phyloP scores from a whole-genome alignment of 2,329 filamentous ascomycete species.

The Magnaporthiopsis rhizophila region DNA sequence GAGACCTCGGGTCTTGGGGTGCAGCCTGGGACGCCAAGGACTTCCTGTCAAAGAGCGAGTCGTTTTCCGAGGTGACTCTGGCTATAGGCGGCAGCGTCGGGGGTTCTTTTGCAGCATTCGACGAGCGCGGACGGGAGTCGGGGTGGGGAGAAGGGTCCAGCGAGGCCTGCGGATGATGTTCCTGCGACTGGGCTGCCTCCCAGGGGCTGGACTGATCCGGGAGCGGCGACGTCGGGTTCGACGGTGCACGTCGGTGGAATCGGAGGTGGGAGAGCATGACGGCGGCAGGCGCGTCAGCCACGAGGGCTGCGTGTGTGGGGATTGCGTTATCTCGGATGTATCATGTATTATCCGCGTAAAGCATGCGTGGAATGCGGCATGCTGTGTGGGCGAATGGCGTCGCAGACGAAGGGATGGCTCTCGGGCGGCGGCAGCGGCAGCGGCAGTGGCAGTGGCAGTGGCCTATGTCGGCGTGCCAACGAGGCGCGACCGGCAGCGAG shows the following conservation, averaged over 20 bases:
- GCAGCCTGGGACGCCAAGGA: constrained; percentile 1
- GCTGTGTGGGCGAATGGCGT: too few relatives aligned
- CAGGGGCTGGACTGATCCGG: constrained; percentile 36
- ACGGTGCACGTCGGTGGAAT: constrained; percentile 50
- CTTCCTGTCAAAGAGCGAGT: constrained; percentile 5
- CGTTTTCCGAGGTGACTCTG: constrained; percentile 36
- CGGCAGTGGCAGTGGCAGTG: too few relatives aligned
- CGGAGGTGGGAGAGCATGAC: constrained; percentile 28
- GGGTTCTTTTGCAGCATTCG: constrained; percentile 30
- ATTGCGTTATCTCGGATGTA: too few relatives aligned
- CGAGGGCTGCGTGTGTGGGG: not conserved
- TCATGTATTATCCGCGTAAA: too few relatives aligned
- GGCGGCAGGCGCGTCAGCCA: not conserved
- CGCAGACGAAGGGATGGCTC: too few relatives aligned
- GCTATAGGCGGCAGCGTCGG: constrained; percentile 44
- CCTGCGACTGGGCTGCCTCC: constrained; percentile 29
- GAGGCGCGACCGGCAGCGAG: not conserved
- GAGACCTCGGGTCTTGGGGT: constrained; percentile 13
- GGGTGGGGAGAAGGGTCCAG: constrained; percentile 28
- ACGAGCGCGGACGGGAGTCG: constrained; percentile 27
- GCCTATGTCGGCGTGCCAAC: too few relatives aligned
- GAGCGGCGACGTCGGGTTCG: constrained; percentile 46
- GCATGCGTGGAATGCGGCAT: not conserved
- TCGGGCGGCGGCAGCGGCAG: too few relatives aligned
- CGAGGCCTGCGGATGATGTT: constrained; percentile 33